phyloP scores from a whole-genome alignment of 805 yeast genomes.

The Pichia thaimueangensis region DNA sequence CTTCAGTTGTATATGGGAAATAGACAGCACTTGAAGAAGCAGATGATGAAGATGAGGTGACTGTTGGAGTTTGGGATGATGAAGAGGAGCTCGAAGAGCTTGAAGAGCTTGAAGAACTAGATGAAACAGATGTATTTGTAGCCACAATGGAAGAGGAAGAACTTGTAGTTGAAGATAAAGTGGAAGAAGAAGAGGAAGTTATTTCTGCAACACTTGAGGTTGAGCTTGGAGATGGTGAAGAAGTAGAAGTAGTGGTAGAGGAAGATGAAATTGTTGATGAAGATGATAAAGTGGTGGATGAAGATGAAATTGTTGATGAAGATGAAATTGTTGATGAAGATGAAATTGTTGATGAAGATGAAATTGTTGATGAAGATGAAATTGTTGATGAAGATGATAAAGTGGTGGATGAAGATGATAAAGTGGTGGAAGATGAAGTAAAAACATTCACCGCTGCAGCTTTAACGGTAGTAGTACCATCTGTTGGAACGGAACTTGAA shows the following conservation, averaged over 20 bases:
- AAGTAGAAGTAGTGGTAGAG: conserved; percentile 4
- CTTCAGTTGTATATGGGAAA: conserved; percentile 29
- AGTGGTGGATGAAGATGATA: not conserved
- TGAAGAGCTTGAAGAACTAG: conserved; percentile 27
- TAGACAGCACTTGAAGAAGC: conserved; percentile 7
- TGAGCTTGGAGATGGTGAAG: conserved; percentile 6
- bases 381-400: not conserved
- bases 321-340: conserved; percentile 12
- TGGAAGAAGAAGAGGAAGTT: too few species aligned
- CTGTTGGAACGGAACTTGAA: not conserved
- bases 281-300: conserved; percentile 18
- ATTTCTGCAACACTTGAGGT: too few species aligned
- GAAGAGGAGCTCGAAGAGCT: conserved; percentile 7
- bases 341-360: conserved; percentile 5
- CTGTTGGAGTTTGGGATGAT: conserved; percentile 8
- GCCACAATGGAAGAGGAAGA: conserved; percentile 32
- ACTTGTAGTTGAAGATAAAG: conserved; percentile 5
- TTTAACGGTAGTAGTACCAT: conserved; percentile 9
- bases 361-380: conserved; percentile 5
- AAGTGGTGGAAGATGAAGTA: not conserved
- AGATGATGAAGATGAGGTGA: conserved; percentile 11
- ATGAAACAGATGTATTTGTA: conserved; percentile 28
- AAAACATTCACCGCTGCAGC: conserved; percentile 9
- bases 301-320: conserved; percentile 22
- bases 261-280: conserved; percentile 10